Evolutionary conservation across 805 yeast genomes (phyloP).

Genomic region (Yarrowia keelungensis): DNA sequence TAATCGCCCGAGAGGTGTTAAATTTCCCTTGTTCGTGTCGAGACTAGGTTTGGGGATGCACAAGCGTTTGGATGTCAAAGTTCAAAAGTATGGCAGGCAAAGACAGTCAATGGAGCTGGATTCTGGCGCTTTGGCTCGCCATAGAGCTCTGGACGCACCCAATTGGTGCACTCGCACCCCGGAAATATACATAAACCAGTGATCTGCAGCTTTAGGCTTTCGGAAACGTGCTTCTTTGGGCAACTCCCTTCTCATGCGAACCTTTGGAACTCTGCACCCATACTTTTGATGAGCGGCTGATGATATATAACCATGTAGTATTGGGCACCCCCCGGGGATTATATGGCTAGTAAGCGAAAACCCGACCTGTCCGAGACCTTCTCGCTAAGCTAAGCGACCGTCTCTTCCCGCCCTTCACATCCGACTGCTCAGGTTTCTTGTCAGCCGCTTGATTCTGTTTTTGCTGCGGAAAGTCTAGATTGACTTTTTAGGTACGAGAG

Average conservation of each 20-base stretch:
- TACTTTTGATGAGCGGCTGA: background rate
- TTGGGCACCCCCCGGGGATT: too few relatives aligned
- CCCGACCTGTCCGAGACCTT: too few relatives aligned
- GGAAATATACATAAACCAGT: conserved; percentile 13
- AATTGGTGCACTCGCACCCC: background rate
- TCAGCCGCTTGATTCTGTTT: conserved; percentile 17
- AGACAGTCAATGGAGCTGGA: background rate
- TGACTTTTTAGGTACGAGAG: conserved; percentile 29
- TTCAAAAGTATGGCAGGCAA: background rate
- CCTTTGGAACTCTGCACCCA: conserved; percentile 2
- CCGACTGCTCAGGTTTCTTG: too few relatives aligned
- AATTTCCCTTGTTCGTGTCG: background rate
- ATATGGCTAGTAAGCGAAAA: too few relatives aligned
- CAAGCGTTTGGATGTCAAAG: conserved; percentile 4
- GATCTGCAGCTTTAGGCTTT: conserved; percentile 17
- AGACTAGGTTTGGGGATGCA: background rate
- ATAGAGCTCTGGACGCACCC: background rate
- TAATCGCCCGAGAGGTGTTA: conserved; percentile 6
- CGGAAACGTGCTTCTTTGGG: conserved; percentile 15
- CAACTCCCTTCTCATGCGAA: background rate
- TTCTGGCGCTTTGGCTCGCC: background rate
- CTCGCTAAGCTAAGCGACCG: background rate
- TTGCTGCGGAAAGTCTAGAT: conserved; percentile 21
- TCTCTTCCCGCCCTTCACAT: too few relatives aligned
- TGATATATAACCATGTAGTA: background rate